These are phyloP conservation scores for Hypoxylon perforatum DNA, from an alignment of 495 filamentous ascomycete genomes.

Conservation along the genomic window DNA sequence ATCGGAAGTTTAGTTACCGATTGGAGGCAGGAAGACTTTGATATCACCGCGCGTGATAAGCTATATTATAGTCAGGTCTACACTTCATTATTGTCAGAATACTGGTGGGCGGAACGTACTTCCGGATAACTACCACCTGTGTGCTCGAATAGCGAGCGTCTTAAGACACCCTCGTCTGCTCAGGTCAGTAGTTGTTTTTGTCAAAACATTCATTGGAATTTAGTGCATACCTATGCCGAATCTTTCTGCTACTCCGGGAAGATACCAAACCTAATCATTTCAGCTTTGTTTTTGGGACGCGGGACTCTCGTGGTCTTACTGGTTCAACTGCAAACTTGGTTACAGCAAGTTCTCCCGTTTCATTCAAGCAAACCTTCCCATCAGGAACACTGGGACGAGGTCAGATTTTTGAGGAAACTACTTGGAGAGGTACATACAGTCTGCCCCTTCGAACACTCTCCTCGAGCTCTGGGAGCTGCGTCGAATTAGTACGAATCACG, in stretches of 20 bases:
- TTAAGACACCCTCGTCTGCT: constrained; percentile 83
- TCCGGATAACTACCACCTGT: constrained; percentile 94
- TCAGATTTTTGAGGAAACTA: constrained; percentile 31
- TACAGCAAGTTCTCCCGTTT: constrained; percentile 85
- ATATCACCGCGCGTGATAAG: constrained; percentile 93
- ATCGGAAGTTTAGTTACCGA: constrained; percentile 59
- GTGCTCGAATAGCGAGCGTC: constrained; percentile 90
- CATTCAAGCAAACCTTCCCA: constrained; percentile 89
- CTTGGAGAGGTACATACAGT: constrained; percentile 56
- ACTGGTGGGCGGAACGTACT: constrained; percentile 46
- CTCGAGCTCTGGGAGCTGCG: constrained; percentile 83
- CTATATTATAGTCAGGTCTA: constrained; percentile 47
- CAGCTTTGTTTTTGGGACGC: background rate
- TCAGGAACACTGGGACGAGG: constrained; percentile 69
- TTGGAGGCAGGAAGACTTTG: constrained; percentile 95
- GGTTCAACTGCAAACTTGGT: constrained; percentile 98
- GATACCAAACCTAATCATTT: constrained; percentile 77
- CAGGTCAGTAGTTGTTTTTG: constrained; percentile 11
- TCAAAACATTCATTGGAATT: background rate
- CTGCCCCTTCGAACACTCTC: constrained; percentile 83
- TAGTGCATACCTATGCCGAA: constrained; percentile 80
- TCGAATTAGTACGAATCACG: constrained; percentile 33
- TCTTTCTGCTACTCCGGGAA: constrained; percentile 92
- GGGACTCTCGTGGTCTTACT: constrained; percentile 48
- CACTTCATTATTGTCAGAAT: constrained; percentile 29